Evolutionary conservation across 1,139 yeast species (phyloP).

Genomic region (Meyerozyma athensensis): DNA sequence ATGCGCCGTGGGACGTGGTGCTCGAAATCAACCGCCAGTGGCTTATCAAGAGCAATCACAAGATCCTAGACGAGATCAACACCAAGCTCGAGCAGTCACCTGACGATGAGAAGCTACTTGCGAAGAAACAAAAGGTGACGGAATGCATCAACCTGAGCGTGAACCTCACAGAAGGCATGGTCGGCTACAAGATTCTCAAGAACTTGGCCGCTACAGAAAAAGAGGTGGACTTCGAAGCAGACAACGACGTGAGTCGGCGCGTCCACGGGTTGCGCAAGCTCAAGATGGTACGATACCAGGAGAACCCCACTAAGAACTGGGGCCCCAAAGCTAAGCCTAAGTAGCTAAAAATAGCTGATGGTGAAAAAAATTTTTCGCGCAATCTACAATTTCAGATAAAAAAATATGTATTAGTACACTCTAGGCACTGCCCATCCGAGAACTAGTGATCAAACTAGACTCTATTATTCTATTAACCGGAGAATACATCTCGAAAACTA

Average conservation of each 20-base stretch:
- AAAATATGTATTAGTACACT: slow-evolving; percentile 2
- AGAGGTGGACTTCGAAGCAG: slow-evolving; percentile 44
- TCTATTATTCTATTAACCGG: slow-evolving; percentile 4
- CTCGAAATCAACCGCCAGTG: slow-evolving; percentile 72
- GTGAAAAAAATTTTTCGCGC: background rate
- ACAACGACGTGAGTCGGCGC: slow-evolving; percentile 51
- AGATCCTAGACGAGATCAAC: slow-evolving; percentile 15
- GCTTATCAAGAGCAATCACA: slow-evolving; percentile 44
- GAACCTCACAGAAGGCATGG: slow-evolving; percentile 37
- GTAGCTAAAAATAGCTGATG: slow-evolving; percentile 1
- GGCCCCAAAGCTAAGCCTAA: slow-evolving; percentile 84
- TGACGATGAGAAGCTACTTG: slow-evolving; percentile 12
- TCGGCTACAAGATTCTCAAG: slow-evolving; percentile 62
- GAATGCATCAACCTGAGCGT: slow-evolving; percentile 26
- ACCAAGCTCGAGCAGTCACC: slow-evolving; percentile 28
- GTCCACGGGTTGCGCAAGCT: slow-evolving; percentile 62
- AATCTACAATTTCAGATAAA: background rate
- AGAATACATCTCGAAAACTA: background rate
- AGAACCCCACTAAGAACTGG: slow-evolving; percentile 92
- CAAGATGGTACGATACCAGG: slow-evolving; percentile 83
- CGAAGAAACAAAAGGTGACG: slow-evolving; percentile 22
- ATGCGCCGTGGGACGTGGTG: slow-evolving; percentile 79
- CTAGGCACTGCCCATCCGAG: slow-evolving; percentile 3
- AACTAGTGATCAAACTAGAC: slow-evolving; percentile 1
- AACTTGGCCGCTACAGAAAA: slow-evolving; percentile 15